Evolutionary conservation across 192 early-diverging fungal species (phyloP).

Genomic region (Spinellus fusiger): DNA sequence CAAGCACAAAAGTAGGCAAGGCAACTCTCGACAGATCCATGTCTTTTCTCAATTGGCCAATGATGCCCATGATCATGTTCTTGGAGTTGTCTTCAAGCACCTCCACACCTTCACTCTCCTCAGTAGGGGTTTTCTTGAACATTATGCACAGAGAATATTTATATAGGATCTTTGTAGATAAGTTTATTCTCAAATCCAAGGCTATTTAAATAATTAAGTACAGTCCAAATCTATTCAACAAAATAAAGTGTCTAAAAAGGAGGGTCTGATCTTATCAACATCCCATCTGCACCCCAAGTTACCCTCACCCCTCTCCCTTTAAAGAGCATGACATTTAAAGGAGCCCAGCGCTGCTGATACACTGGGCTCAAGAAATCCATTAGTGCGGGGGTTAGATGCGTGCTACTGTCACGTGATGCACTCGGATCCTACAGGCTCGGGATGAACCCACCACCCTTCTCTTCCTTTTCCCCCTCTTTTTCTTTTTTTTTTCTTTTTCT

Average conservation of each 20-base stretch:
- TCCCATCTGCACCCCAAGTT: no score
- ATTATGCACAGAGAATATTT: not conserved
- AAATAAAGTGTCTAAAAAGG: no score
- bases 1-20: conserved; percentile 94
- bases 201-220: no score
- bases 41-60: conserved; percentile 80
- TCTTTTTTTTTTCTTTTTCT: no score
- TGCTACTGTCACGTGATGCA: not conserved
- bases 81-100: conserved; percentile 76
- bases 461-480: not conserved
- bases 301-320: no score
- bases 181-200: no score
- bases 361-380: no score
- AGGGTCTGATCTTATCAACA: no score
- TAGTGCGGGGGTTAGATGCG: no score
- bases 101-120: conserved; percentile 57
- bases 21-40: conserved; percentile 88
- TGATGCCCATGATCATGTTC: conserved; percentile 82
- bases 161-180: not conserved
- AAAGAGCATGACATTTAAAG: no score
- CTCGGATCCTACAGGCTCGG: not conserved
- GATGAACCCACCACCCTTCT: not conserved
- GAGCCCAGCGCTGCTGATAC: no score
- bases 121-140: not conserved
- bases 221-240: no score